Evolutionary conservation across 2,329 filamentous ascomycete genomes (phyloP).

Genomic region (Lizonia empirigonia): DNA sequence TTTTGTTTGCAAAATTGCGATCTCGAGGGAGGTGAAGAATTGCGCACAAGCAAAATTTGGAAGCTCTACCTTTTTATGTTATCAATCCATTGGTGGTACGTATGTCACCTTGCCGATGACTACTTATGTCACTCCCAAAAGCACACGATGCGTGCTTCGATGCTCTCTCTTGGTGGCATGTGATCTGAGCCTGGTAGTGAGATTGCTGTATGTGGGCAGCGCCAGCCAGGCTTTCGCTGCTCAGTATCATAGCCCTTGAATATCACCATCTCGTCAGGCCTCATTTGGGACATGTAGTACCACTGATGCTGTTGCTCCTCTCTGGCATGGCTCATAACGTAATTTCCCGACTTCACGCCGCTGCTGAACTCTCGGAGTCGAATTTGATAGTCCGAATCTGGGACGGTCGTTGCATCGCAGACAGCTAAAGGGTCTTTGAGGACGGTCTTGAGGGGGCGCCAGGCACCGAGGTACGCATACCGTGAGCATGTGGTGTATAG

Average conservation of each 20-base stretch:
- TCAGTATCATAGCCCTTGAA: constrained; percentile 37
- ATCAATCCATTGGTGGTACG: neutral
- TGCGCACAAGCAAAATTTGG: neutral
- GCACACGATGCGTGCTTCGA: constrained; percentile 31
- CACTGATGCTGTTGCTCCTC: constrained; percentile 27
- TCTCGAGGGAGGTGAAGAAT: neutral
- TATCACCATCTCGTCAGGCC: constrained; percentile 29
- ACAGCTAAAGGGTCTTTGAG: constrained; percentile 35
- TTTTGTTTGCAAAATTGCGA: neutral
- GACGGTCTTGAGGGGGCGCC: constrained; percentile 35
- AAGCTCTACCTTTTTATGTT: neutral
- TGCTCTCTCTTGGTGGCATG: constrained; percentile 30
- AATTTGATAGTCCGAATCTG: constrained; percentile 26
- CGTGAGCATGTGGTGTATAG: constrained; percentile 19
- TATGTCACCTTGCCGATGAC: neutral
- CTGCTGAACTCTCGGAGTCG: constrained; percentile 22
- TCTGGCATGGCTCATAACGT: constrained; percentile 23
- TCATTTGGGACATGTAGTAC: constrained; percentile 37
- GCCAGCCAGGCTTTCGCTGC: constrained; percentile 23
- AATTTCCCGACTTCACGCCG: constrained; percentile 25
- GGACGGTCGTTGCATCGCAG: constrained; percentile 25
- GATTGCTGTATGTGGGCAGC: constrained; percentile 38
- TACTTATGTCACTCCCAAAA: constrained; percentile 20
- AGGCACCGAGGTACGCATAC: constrained; percentile 38
- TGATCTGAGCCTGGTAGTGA: constrained; percentile 18